Evolutionary conservation across 129 eudicot genomes (phyloP), one percentile per base, ranked within the genome.

Genomic region (Sambucus nigra): DNA sequence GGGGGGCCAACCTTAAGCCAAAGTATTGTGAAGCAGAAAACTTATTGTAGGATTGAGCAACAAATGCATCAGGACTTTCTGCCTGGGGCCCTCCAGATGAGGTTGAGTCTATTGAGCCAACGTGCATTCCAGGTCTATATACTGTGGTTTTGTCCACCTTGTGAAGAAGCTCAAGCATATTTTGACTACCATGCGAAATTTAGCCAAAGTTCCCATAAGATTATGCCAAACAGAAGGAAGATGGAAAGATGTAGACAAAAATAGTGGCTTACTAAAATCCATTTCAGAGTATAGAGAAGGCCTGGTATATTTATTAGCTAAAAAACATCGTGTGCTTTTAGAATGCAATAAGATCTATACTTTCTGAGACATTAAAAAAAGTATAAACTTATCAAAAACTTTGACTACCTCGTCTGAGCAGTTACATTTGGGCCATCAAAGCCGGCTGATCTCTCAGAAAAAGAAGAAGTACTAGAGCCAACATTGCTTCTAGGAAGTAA

Each of bases 101-200:
- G 58, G 65, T 44, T 68, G 82, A 68, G 50, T 53, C 69, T 19
- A 46, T 64, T 19, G 55, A 61, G 57, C 69, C 68, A 25, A 76
- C 41, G 13, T 31, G 79, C 44, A 55, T 55, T 27, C 64, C 80
- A 57, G 56, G 66, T 29, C 49, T 57, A 59, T 64, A 63, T 29
- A 67, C 71, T 33, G 40, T 60, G 67, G 76, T 67, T 16, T 60
- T 61, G 55, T 71, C 76, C 26, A 70, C 82, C 75, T 71, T 82
- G 72, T 75, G 71, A 65, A 70, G 74, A 55, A 72, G 79, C 70
- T 69, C 79, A 64, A 76, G 67, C 83, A 76, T 73, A 60, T 64
- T 54, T 27, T 74, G 69, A 66, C 84, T 79, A 67, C 56, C 57
- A 73, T 21, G 51, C 33, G 46, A 64, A 63, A 67, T 11, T 9